Evolutionary conservation across 1,284 basidiomycete genomes (phyloP), one percentile per base, ranked within the genome.

Genomic region (Phylloporus gajari): DNA sequence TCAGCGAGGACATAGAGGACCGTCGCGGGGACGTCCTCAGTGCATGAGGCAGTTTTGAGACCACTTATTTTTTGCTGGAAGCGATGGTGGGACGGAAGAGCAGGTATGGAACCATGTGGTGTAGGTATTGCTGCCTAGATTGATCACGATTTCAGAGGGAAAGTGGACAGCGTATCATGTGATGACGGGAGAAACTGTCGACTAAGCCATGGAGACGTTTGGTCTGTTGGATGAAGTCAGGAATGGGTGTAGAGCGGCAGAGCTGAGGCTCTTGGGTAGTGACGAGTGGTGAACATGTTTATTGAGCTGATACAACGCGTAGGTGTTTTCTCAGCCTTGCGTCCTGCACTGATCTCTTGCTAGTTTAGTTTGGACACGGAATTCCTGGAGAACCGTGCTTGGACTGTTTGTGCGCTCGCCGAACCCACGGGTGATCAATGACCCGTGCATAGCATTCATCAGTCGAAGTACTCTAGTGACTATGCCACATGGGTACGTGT

Each of bases 111-210:
- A 95, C 84, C 97, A 99, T 86, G 92, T 99, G 90, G 95, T 98
- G 79, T 91, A 97, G 83, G 91, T 97, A 58, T 91, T 90, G 68
- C 88, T 90, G 44, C 92, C 91, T 74, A 97, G 97, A 30, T 86
- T 99, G 75, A 84, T 99, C 72, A 99, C 97, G 27, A 97, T 99
- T 78, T 96, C 96, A 12, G 97, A 97, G 63, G 97, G 97, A 9
- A 99, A 99, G 8, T 99, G 97, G 97, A 99, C 97, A 68, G 99
- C 97, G 42, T 99, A 99, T 84, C 87, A 96, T 68, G 94, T 94
- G 67, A 99, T 99, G 97, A 96, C 97, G 44, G 91, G 97, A 86
- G 96, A 99, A 87, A 95, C 96, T 1, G 94, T 99, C 64, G 95
- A 99, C 84, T 88, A 89, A 71, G 97, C 97, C 17, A 88, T 99